These are phyloP conservation scores for Wickerhamomyces bovis DNA, from an alignment of 805 yeast species.

Conservation along the genomic window DNA sequence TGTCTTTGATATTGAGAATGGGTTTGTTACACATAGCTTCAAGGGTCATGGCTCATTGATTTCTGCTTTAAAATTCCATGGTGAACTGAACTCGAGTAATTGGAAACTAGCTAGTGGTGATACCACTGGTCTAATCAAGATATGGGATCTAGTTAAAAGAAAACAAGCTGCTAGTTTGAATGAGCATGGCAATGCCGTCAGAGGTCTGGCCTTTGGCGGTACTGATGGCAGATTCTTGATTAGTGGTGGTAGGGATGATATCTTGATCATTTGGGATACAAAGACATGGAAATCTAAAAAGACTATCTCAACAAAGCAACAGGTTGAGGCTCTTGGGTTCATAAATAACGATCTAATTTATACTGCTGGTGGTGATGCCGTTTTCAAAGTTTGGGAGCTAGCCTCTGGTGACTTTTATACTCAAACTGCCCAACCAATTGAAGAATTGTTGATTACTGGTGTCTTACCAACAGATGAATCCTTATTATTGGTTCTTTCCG, in stretches of 20 bases:
- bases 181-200: constrained; percentile 80
- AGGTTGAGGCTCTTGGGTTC: constrained; percentile 67
- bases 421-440: constrained; percentile 45
- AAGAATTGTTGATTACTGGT: constrained; percentile 68
- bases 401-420: constrained; percentile 48
- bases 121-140: constrained; percentile 47
- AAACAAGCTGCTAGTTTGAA: constrained; percentile 55
- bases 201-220: constrained; percentile 67
- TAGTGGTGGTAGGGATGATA: constrained; percentile 87
- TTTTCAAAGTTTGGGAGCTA: constrained; percentile 60
- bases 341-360: constrained; percentile 74
- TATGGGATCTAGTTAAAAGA: constrained; percentile 67
- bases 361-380: constrained; percentile 71
- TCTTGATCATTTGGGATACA: constrained; percentile 54
- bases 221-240: constrained; percentile 49
- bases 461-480: constrained; percentile 36
- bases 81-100: constrained; percentile 56
- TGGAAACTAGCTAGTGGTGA: constrained; percentile 82
- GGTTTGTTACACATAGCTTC: constrained; percentile 80
- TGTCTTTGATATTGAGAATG: constrained; percentile 89
- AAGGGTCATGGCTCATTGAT: constrained; percentile 92
- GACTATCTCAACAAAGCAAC: constrained; percentile 70
- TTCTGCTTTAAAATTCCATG: constrained; percentile 69
- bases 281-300: constrained; percentile 49
- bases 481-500: constrained; percentile 60